These are phyloP conservation scores for Phytophthora ohioensis DNA, from an alignment of 352 stramenopile genomes.

Conservation along the genomic window DNA sequence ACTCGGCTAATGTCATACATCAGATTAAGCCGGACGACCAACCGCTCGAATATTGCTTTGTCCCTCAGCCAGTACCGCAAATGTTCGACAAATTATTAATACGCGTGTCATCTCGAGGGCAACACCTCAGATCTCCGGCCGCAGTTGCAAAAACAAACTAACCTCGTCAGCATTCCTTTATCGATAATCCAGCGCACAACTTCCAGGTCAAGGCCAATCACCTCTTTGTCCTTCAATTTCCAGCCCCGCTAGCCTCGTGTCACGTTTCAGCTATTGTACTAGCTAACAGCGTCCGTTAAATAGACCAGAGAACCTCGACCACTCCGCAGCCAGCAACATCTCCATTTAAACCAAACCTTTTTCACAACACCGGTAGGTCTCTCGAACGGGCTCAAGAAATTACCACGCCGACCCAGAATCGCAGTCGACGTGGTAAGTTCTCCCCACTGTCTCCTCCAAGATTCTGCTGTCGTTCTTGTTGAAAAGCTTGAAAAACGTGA, in stretches of 20 bases:
- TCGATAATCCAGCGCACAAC: conserved; percentile 1
- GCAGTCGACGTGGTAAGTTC: not conserved
- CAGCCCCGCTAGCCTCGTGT: not conserved
- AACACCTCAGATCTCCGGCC: not conserved
- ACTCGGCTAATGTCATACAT: not conserved
- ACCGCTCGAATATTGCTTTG: not conserved
- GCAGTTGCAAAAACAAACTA: too few relatives aligned
- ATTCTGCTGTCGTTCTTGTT: not conserved
- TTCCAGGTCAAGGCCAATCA: not conserved
- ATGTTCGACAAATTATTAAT: not conserved
- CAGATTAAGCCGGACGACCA: not conserved
- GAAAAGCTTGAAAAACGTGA: not conserved
- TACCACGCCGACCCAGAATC: not conserved
- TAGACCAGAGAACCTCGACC: not conserved
- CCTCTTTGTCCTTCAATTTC: too few relatives aligned
- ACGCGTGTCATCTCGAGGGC: not conserved
- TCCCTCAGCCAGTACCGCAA: not conserved
- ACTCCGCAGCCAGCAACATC: not conserved
- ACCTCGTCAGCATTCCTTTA: too few relatives aligned
- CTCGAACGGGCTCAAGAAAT: not conserved
- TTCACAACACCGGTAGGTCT: not conserved
- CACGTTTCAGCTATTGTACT: too few relatives aligned
- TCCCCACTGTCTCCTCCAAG: conserved; percentile 1
- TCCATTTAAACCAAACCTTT: not conserved
- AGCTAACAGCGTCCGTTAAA: too few relatives aligned